Conservation (phyloP, 768 basidiomycete species). For the Lactifluus echinatus region DNA sequence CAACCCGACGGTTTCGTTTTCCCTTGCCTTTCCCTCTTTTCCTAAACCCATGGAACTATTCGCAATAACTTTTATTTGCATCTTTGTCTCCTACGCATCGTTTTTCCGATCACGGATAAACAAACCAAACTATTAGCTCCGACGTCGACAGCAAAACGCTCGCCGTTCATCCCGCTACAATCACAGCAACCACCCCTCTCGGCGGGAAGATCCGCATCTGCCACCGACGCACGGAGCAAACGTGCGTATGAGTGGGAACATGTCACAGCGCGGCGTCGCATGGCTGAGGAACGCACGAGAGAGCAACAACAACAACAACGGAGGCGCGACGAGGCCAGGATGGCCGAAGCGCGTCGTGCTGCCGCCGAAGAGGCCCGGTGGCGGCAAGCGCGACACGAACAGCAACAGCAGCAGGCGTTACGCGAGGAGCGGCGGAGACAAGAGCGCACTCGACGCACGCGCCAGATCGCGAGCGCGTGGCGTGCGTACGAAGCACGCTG, state of each 20-base stretch:
- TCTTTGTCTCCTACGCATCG: too few relatives aligned
- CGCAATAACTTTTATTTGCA: too few relatives aligned
- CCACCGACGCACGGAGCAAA: neutral
- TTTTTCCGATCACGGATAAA: neutral
- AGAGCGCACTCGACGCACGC: slow-evolving; percentile 34
- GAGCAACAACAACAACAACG: neutral
- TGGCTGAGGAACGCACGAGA: slow-evolving; percentile 5
- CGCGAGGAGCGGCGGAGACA: slow-evolving; percentile 36
- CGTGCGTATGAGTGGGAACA: neutral
- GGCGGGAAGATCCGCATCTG: neutral
- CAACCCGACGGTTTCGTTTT: too few relatives aligned
- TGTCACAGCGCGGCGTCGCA: neutral
- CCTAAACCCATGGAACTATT: neutral
- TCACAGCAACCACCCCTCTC: neutral
- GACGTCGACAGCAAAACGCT: neutral
- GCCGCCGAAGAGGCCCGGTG: slow-evolving; percentile 36
- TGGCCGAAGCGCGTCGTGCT: slow-evolving; percentile 9
- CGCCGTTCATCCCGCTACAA: neutral
- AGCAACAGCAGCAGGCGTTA: slow-evolving; percentile 34
- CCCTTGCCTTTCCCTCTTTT: too few relatives aligned
- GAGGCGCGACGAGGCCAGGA: slow-evolving; percentile 1
- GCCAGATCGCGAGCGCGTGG: slow-evolving; percentile 30
- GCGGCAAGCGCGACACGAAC: slow-evolving; percentile 26
- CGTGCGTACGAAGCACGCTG: slow-evolving; percentile 34
- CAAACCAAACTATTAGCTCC: neutral